Evolutionary conservation across 768 basidiomycete species (phyloP).

Genomic region (Amanita muscaria): DNA sequence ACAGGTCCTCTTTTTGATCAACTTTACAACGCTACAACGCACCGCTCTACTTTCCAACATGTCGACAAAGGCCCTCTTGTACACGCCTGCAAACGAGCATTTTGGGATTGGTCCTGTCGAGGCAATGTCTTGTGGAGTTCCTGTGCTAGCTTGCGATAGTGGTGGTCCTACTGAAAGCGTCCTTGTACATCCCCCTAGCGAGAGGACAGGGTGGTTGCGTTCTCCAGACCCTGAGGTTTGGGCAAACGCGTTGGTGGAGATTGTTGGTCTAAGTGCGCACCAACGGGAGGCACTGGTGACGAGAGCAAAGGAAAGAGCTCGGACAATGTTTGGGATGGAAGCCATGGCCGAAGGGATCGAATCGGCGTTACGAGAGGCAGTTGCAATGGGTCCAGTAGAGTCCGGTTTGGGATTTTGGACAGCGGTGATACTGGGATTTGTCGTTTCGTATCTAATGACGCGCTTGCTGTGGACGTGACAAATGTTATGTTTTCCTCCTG

Average conservation of each 20-base stretch:
- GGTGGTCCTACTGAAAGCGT: conserved; percentile 92
- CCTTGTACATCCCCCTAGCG: conserved; percentile 23
- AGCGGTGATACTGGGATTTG: conserved; percentile 14
- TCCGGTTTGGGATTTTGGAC: conserved; percentile 14
- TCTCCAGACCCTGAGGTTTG: conserved; percentile 54
- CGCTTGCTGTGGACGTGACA: background rate
- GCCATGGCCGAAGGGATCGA: conserved; percentile 62
- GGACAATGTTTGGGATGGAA: conserved; percentile 63
- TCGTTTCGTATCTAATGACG: background rate
- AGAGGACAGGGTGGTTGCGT: conserved; percentile 74
- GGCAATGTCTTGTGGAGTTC: conserved; percentile 86
- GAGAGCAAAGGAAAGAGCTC: conserved; percentile 55
- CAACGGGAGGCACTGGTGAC: conserved; percentile 41
- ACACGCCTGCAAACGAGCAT: conserved; percentile 93
- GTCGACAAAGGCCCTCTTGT: conserved; percentile 68
- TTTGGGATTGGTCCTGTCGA: conserved; percentile 97
- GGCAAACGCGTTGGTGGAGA: conserved; percentile 57
- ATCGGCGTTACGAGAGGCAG: conserved; percentile 42
- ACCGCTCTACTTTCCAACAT: conserved; percentile 65
- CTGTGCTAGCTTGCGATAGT: conserved; percentile 78
- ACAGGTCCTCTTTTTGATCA: conserved; percentile 81
- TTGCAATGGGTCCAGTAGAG: conserved; percentile 39
- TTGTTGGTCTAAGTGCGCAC: conserved; percentile 35
- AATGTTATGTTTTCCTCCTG: conserved; percentile 1
- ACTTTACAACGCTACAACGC: conserved; percentile 81